Evolutionary conservation across 768 basidiomycete species (phyloP).

Genomic region (Nidularia sp.): DNA sequence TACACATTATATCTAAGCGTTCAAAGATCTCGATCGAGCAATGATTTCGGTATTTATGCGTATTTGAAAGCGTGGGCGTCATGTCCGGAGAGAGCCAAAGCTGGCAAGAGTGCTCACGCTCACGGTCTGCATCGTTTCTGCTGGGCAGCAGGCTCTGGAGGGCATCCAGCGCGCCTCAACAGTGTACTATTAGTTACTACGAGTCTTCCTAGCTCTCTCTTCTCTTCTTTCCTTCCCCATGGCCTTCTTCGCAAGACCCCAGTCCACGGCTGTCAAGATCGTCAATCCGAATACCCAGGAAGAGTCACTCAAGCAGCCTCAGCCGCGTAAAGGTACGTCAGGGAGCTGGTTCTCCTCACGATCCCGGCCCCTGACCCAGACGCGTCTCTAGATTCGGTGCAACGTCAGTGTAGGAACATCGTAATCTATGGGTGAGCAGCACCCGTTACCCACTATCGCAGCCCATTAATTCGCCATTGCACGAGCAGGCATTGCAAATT

Average conservation of each 20-base stretch:
- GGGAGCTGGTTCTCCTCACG: conserved; percentile 5
- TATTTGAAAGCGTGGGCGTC: neutral
- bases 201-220: neutral
- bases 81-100: no score
- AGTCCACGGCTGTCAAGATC: conserved; percentile 67
- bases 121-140: neutral
- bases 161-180: neutral
- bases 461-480: neutral
- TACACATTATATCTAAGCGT: no score
- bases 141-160: conserved; percentile 2
- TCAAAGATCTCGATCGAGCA: no score
- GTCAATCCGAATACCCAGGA: conserved; percentile 53
- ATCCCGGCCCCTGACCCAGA: neutral
- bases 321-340: conserved; percentile 53
- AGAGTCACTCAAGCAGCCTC: conserved; percentile 32
- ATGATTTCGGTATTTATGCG: neutral
- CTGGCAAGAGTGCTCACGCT: neutral
- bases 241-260: conserved; percentile 69
- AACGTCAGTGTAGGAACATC: conserved; percentile 87
- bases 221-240: conserved; percentile 26
- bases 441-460: neutral
- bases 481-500: conserved; percentile 70
- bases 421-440: conserved; percentile 78
- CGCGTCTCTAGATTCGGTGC: conserved; percentile 48
- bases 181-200: no score